Evolutionary conservation across 2,329 filamentous ascomycete species (phyloP).

Genomic region (Calycina herbarum): DNA sequence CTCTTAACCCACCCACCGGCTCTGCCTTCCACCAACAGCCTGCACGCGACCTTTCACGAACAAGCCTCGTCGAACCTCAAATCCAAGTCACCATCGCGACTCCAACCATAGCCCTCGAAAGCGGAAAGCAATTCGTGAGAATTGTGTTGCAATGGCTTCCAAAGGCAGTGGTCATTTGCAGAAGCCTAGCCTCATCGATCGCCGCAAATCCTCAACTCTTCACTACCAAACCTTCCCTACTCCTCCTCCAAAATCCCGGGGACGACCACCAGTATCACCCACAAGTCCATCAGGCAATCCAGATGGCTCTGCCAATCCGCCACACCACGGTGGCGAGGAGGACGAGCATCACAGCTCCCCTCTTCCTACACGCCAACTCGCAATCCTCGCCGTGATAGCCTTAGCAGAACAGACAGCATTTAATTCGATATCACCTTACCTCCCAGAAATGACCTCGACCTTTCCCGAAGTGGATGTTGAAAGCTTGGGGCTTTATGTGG

Average conservation of each 20-base stretch:
- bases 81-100: not conserved
- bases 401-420: slow-evolving; percentile 93
- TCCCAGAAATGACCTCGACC: slow-evolving; percentile 85
- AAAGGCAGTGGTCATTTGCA: slow-evolving; percentile 1
- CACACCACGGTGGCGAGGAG: slow-evolving; percentile 40
- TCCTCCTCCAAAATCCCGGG: slow-evolving; percentile 66
- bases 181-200: slow-evolving; percentile 26
- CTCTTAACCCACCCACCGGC: not conserved
- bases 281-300: slow-evolving; percentile 35
- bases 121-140: not conserved
- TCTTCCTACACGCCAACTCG: slow-evolving; percentile 78
- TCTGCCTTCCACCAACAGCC: slow-evolving; percentile 1
- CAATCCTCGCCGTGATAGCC: slow-evolving; percentile 82
- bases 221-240: slow-evolving; percentile 84
- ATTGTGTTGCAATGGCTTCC: slow-evolving; percentile 10
- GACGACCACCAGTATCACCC: slow-evolving; percentile 40
- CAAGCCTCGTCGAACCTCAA: not conserved
- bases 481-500: slow-evolving; percentile 83
- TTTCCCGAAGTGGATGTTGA: slow-evolving; percentile 75
- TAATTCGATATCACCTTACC: slow-evolving; percentile 93
- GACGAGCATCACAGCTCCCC: slow-evolving; percentile 52
- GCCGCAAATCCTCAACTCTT: slow-evolving; percentile 45
- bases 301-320: slow-evolving; percentile 26
- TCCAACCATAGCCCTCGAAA: not conserved
- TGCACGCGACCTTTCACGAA: not conserved